Percentiles rank a stretch among this genome's conserved stretches.
Evolutionary conservation across 2,329 filamentous ascomycete species (phyloP).

Genomic region (Penicillium sp.): DNA sequence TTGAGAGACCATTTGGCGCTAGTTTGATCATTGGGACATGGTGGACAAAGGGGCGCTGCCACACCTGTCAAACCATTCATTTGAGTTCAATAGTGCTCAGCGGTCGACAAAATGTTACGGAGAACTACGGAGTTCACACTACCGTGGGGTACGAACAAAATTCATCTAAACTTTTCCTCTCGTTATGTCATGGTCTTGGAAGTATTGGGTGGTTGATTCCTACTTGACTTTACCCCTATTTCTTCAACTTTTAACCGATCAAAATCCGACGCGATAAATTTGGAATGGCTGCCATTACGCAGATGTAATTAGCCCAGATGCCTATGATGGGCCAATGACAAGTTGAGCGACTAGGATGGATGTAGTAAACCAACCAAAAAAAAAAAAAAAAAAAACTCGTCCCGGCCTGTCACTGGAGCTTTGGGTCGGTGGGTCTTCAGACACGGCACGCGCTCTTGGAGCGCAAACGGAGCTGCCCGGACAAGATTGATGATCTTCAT

Average conservation of each 20-base stretch:
- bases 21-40: conserved; percentile 14
- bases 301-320: not conserved
- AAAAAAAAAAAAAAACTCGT: conserved; percentile 3
- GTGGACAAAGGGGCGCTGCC: conserved; percentile 9
- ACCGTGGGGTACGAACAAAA: not conserved
- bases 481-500: conserved; percentile 6
- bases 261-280: not conserved
- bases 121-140: not conserved
- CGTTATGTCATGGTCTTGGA: not conserved
- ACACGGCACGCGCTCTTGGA: conserved; percentile 15
- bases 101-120: not conserved
- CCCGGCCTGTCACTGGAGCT: conserved; percentile 10
- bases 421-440: conserved; percentile 18
- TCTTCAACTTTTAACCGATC: not conserved
- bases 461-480: conserved; percentile 10
- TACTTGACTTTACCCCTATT: not conserved
- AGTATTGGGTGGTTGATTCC: not conserved
- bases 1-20: conserved; percentile 20
- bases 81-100: conserved; percentile 17
- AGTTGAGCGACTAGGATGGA: not conserved
- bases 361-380: not conserved
- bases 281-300: conserved; percentile 3
- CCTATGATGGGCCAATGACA: not conserved
- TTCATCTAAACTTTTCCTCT: not conserved
- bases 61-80: conserved; percentile 24